phyloP scores from a whole-genome alignment of 257 asterid species.

The Solanum sparsipilum region DNA sequence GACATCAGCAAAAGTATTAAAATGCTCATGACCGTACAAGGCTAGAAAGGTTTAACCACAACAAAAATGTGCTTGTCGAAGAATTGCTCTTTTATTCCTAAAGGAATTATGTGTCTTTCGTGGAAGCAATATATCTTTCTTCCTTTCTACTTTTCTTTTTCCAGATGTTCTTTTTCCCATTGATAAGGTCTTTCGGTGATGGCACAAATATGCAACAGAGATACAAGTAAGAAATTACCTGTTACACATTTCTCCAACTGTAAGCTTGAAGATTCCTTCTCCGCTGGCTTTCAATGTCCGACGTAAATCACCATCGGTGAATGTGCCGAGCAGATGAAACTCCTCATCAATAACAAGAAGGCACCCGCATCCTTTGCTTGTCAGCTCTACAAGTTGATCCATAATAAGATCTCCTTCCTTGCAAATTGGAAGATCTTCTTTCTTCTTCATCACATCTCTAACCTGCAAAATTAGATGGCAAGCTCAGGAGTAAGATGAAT shows the following conservation, averaged over 20 bases:
- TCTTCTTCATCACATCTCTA: slow-evolving; percentile 84
- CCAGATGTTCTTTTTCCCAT: background rate
- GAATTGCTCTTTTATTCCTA: background rate
- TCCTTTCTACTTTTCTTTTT: background rate
- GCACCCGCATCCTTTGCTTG: slow-evolving; percentile 94
- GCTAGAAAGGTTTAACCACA: background rate
- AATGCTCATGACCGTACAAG: background rate
- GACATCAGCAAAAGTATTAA: background rate
- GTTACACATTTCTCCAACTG: slow-evolving; percentile 90
- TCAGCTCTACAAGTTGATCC: slow-evolving; percentile 90
- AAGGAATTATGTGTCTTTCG: background rate
- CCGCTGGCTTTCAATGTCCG: slow-evolving; percentile 86
- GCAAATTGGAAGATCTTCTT: slow-evolving; percentile 79
- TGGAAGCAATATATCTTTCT: background rate
- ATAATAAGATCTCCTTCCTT: slow-evolving; percentile 68
- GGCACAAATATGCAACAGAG: background rate
- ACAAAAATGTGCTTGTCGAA: background rate
- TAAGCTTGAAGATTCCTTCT: slow-evolving; percentile 82
- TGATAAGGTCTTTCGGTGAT: background rate
- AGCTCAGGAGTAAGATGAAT: background rate
- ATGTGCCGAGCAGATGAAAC: slow-evolving; percentile 67
- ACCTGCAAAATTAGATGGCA: slow-evolving; percentile 37
- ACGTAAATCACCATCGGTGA: slow-evolving; percentile 87
- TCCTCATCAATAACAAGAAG: slow-evolving; percentile 63
- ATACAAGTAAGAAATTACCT: slow-evolving; percentile 31